Evolutionary conservation across 1,139 yeast species (phyloP), one percentile per base, ranked within the genome.

Genomic region (Yamadazyma diddensiae): DNA sequence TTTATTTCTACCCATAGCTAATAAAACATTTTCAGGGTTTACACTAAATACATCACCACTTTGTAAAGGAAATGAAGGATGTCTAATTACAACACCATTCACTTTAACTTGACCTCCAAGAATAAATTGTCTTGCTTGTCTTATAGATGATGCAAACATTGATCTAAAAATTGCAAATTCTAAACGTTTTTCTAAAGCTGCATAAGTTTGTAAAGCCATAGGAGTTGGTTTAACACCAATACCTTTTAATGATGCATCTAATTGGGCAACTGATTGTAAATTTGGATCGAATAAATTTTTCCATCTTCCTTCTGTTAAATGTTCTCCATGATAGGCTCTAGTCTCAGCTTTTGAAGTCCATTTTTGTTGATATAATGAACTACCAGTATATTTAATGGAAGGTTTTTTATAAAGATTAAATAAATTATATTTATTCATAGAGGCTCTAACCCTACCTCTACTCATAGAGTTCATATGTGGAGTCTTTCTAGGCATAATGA

Each of bases 281-380:
- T 82, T 79, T 21, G 90, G 83, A 38, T 77, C 68, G 60, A 88
- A 88, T 32, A 76, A 59, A 2, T 43, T 39, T 18, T 79, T 67
- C 79, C 90, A 86, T 53, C 92, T 78, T 17, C 78, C 67, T 57
- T 92, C 98, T 1, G 94, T 83, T 37, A 92, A 62, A 55, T 84
- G 90, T 52, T 92, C 97, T 47, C 98, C 98, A 56, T 92, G 98
- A 57, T 92, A 92, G 1, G 94, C 83, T 62, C 98, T 77, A 4
- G 97, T 82, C 55, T 88, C 97, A 52, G 82, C 82, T 58, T 94
- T 92, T 34, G 97, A 82, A 7, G 72, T 64, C 90, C 95, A 92
- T 62, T 88, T 87, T 59, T 90, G 96, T 62, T 88, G 96, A 62
- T 73, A 92, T 37, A 86, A 62, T 11, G 88, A 75, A 51, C 74